Evolutionary conservation across 2,329 filamentous ascomycete species (phyloP).

Genomic region (Aspergillus fructus): DNA sequence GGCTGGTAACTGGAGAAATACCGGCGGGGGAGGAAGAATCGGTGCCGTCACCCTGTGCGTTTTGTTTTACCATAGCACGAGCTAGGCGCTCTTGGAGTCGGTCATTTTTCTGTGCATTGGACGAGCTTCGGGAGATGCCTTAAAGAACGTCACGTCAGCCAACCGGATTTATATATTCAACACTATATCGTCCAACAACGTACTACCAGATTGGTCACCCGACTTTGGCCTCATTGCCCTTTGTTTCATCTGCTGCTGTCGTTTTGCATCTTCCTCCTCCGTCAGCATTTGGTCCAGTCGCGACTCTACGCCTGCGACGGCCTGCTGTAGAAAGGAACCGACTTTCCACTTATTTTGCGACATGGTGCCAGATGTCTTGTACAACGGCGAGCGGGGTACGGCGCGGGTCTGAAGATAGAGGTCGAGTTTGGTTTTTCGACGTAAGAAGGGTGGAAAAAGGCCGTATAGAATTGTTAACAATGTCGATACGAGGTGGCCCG

Average conservation of each 20-base stretch:
- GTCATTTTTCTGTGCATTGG: constrained; percentile 69
- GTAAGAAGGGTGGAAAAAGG: not conserved
- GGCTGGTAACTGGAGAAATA: constrained; percentile 54
- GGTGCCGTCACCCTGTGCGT: constrained; percentile 48
- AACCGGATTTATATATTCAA: not conserved
- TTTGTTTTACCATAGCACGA: constrained; percentile 77
- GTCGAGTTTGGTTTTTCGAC: not conserved
- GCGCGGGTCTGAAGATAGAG: not conserved
- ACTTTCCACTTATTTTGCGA: constrained; percentile 64
- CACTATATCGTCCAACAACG: constrained; percentile 8
- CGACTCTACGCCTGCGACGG: constrained; percentile 91
- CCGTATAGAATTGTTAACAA: not conserved
- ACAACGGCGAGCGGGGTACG: not conserved
- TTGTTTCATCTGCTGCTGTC: constrained; percentile 23
- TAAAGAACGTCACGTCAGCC: constrained; percentile 23
- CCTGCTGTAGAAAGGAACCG: constrained; percentile 73
- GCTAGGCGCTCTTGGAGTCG: constrained; percentile 86
- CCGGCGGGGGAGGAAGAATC: constrained; percentile 50
- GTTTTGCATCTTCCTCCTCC: constrained; percentile 58
- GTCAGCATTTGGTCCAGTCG: constrained; percentile 87
- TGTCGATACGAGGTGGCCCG: constrained; percentile 9
- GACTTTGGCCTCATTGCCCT: constrained; percentile 33
- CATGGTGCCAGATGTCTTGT: constrained; percentile 24
- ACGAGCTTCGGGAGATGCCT: constrained; percentile 63
- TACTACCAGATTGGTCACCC: constrained; percentile 40